These are phyloP conservation scores for Kregervanrija delftensis DNA, from an alignment of 805 yeast species.

Conservation along the genomic window DNA sequence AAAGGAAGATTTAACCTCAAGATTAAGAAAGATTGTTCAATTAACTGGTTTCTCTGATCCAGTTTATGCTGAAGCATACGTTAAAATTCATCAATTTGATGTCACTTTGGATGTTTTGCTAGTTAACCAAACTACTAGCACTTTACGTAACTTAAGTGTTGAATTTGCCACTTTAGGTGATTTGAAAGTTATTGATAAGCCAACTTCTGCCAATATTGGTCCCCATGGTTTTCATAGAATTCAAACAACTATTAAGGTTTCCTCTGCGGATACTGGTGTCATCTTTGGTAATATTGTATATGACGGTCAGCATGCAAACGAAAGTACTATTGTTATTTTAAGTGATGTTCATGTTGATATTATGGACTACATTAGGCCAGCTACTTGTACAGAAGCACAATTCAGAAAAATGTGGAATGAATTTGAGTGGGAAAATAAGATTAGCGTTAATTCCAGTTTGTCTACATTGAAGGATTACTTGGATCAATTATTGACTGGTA, in stretches of 20 bases:
- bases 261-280: constrained; percentile 97
- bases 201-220: constrained; percentile 82
- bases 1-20: constrained; percentile 61
- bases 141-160: constrained; percentile 84
- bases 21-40: constrained; percentile 82
- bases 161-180: constrained; percentile 97
- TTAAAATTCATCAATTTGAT: constrained; percentile 94
- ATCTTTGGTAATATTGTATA: constrained; percentile 95
- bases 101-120: constrained; percentile 88
- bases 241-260: constrained; percentile 85
- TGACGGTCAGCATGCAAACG: constrained; percentile 92
- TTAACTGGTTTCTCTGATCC: constrained; percentile 98
- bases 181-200: constrained; percentile 87
- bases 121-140: constrained; percentile 89
- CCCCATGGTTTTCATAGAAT: constrained; percentile 96
- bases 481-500: constrained; percentile 66
- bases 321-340: constrained; percentile 81
- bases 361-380: constrained; percentile 96
- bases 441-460: constrained; percentile 70
- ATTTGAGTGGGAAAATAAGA: constrained; percentile 99
- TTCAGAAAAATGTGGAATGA: constrained; percentile 99
- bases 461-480: constrained; percentile 69
- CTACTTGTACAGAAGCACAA: constrained; percentile 77
- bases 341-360: constrained; percentile 94
- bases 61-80: constrained; percentile 94